phyloP scores from a whole-genome alignment of 441 rosid genomes.

The Populus trichocarpa region DNA sequence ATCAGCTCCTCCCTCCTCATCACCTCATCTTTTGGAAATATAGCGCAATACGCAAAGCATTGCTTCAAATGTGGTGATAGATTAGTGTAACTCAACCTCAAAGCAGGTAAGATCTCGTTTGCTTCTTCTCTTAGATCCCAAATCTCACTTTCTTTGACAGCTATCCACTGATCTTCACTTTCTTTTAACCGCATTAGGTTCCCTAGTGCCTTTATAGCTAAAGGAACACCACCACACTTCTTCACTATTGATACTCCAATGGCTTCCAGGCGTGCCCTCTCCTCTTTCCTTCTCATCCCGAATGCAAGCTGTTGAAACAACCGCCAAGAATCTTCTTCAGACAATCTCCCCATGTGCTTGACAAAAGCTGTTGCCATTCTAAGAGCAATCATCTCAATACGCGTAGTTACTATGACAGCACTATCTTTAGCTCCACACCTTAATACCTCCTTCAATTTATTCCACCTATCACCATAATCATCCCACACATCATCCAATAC shows the following conservation, averaged over 20 bases:
- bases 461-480: not conserved
- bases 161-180: not conserved
- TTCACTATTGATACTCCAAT: not conserved
- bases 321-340: not conserved
- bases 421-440: not conserved
- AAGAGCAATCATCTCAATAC: rapidly evolving
- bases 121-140: not conserved
- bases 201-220: not conserved
- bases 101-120: not conserved
- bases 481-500: not conserved
- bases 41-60: not conserved
- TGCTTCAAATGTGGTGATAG: not conserved
- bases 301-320: not conserved
- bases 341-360: not conserved
- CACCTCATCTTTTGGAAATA: not conserved
- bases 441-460: not conserved
- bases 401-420: not conserved
- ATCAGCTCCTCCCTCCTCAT: not conserved
- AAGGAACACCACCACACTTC: not conserved
- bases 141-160: not conserved
- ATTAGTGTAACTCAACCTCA: not conserved
- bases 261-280: not conserved
- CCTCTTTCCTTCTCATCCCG: not conserved
- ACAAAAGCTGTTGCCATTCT: not conserved
- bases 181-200: not conserved